phyloP scores from a whole-genome alignment of 2,329 filamentous ascomycete species.

The Thelonectria blattea region DNA sequence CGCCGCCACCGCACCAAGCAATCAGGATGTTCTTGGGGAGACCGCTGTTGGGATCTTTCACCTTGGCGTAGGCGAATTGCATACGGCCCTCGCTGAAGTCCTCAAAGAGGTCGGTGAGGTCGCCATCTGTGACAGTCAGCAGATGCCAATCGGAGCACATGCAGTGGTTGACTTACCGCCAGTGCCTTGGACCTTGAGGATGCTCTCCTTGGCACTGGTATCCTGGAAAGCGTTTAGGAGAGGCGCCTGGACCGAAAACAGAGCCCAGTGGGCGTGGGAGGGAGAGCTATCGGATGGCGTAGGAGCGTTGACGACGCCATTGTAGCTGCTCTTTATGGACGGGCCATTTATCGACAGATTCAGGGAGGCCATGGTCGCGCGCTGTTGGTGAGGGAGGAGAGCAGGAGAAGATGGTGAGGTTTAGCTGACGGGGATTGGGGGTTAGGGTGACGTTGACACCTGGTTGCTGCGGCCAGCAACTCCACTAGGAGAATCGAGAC shows the following conservation, averaged over 20 bases:
- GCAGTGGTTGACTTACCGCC: constrained; percentile 65
- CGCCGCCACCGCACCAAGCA: constrained; percentile 96
- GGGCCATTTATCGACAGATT: constrained; percentile 81
- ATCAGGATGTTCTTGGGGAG: constrained; percentile 93
- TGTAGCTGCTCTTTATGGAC: constrained; percentile 83
- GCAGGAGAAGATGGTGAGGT: constrained; percentile 33
- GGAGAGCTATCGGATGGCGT: constrained; percentile 67
- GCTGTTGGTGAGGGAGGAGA: constrained; percentile 26
- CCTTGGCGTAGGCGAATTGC: constrained; percentile 95
- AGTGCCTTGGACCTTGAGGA: constrained; percentile 91
- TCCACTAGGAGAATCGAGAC: constrained; percentile 27
- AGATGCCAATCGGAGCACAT: not conserved
- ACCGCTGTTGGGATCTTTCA: constrained; percentile 90
- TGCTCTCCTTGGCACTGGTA: constrained; percentile 83
- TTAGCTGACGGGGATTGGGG: constrained; percentile 30
- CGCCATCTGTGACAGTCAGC: constrained; percentile 70
- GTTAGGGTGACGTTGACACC: constrained; percentile 37
- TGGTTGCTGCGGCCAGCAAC: constrained; percentile 39
- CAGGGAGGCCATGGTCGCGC: constrained; percentile 72
- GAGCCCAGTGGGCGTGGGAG: constrained; percentile 89
- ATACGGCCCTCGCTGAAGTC: constrained; percentile 97
- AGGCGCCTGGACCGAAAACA: constrained; percentile 92
- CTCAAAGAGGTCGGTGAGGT: constrained; percentile 86
- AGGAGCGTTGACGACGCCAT: constrained; percentile 61
- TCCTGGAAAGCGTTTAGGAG: constrained; percentile 94